Evolutionary conservation across 352 stramenopile species (phyloP).

Genomic region (Phytophthora citrophthora): DNA sequence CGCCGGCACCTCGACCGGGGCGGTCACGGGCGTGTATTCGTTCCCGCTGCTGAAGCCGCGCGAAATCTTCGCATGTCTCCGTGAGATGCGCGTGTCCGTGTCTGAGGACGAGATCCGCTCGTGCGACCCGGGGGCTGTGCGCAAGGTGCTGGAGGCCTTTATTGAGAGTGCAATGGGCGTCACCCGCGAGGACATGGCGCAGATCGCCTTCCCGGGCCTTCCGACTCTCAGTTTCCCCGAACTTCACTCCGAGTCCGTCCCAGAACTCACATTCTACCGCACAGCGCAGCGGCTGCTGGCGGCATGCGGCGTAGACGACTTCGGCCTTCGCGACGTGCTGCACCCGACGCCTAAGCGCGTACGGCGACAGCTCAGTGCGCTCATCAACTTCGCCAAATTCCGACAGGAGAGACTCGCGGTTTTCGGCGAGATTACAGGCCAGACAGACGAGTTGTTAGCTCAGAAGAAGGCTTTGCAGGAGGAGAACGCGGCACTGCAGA

Average conservation of each 20-base stretch:
- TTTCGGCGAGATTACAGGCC: slow-evolving; percentile 84
- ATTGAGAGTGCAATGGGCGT: slow-evolving; percentile 92
- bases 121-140: slow-evolving; percentile 73
- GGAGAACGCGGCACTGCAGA: slow-evolving; percentile 63
- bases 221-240: slow-evolving; percentile 89
- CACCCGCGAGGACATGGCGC: slow-evolving; percentile 90
- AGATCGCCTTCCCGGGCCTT: slow-evolving; percentile 89
- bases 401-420: slow-evolving; percentile 91
- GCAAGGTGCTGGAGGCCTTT: slow-evolving; percentile 91
- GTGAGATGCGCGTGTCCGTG: slow-evolving; percentile 91
- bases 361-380: slow-evolving; percentile 92
- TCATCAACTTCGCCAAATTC: slow-evolving; percentile 99
- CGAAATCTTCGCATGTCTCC: slow-evolving; percentile 93
- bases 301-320: slow-evolving; percentile 94
- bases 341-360: slow-evolving; percentile 91
- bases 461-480: slow-evolving; percentile 60
- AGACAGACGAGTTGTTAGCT: slow-evolving; percentile 68
- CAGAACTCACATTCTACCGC: slow-evolving; percentile 94
- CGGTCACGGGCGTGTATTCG: slow-evolving; percentile 52
- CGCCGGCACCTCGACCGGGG: background rate
- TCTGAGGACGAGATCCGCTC: slow-evolving; percentile 89
- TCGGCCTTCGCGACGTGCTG: slow-evolving; percentile 93
- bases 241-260: slow-evolving; percentile 94
- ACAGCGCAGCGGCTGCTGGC: slow-evolving; percentile 90
- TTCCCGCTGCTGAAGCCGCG: slow-evolving; percentile 95